A percentile compares a stretch with the other conserved stretches of the same genome.
These are phyloP conservation scores for Solanum chacoense DNA, from an alignment of 305 asterid species.

Conservation along the genomic window DNA sequence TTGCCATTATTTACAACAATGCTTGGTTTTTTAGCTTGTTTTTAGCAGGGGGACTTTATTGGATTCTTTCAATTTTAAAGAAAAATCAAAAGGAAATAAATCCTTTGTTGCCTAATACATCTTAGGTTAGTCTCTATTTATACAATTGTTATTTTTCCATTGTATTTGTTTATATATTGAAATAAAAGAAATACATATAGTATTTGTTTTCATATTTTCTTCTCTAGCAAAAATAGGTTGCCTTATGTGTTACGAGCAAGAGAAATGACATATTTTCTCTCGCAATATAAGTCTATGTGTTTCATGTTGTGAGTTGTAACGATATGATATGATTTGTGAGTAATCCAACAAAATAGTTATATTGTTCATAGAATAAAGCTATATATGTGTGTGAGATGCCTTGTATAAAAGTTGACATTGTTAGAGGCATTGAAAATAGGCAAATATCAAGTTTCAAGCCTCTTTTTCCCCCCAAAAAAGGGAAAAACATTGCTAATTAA, in stretches of 20 bases:
- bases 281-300: neutral
- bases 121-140: neutral
- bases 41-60: conserved; percentile 46
- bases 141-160: neutral
- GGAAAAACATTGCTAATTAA: neutral
- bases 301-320: neutral
- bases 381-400: neutral
- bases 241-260: neutral
- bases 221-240: neutral
- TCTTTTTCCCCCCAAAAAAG: no score
- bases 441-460: no score
- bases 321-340: neutral
- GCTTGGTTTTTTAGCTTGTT: conserved; percentile 87
- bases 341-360: neutral
- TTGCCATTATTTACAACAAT: conserved; percentile 42
- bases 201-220: neutral
- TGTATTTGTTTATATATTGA: neutral
- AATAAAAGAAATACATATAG: neutral
- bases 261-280: neutral
- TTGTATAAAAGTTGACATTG: no score
- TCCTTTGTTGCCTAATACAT: conserved; percentile 25
- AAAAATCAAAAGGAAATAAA: conserved; percentile 4
- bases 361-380: no score
- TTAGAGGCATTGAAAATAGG: no score
- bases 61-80: conserved; percentile 20